Evolutionary conservation across 148 eudicot species (phyloP).

Genomic region (Heliamphora exappendiculata): DNA sequence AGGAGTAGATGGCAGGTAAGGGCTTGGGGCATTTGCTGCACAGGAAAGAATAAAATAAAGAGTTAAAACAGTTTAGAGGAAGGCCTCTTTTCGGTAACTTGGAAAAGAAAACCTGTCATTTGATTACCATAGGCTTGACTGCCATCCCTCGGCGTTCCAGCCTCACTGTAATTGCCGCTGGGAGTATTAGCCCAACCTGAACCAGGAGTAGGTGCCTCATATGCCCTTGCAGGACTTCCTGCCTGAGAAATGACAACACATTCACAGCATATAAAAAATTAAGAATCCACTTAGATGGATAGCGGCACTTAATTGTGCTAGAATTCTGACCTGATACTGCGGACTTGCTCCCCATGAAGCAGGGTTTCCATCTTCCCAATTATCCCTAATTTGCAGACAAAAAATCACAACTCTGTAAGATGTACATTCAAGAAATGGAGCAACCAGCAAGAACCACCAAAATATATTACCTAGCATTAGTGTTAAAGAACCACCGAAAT

Average conservation of each 20-base stretch:
- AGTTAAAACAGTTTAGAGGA: neutral
- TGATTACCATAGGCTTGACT: slow-evolving; percentile 67
- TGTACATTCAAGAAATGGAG: neutral
- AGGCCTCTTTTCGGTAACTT: neutral
- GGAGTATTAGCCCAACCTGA: slow-evolving; percentile 84
- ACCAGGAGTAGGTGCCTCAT: slow-evolving; percentile 97
- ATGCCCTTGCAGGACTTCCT: slow-evolving; percentile 79
- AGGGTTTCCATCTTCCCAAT: slow-evolving; percentile 96
- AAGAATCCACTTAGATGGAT: slow-evolving; percentile 6
- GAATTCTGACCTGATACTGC: slow-evolving; percentile 66
- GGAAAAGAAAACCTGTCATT: neutral
- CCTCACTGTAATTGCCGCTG: slow-evolving; percentile 66
- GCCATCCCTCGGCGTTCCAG: slow-evolving; percentile 85
- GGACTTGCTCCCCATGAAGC: slow-evolving; percentile 96
- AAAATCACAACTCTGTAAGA: neutral
- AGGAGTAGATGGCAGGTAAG: slow-evolving; percentile 96
- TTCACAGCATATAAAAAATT: slow-evolving; percentile 6
- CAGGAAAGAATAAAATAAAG: neutral
- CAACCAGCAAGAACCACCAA: slow-evolving; percentile 7
- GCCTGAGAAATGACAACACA: slow-evolving; percentile 41
- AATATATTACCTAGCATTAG: too few species aligned
- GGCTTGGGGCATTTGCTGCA: slow-evolving; percentile 97
- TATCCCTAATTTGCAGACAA: slow-evolving; percentile 51
- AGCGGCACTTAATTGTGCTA: neutral
- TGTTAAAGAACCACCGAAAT: too few species aligned